A percentile compares a stretch with the other conserved stretches of the same genome.
These are phyloP conservation scores for Tagetes patula DNA, from an alignment of 129 eudicot species.

Conservation along the genomic window DNA sequence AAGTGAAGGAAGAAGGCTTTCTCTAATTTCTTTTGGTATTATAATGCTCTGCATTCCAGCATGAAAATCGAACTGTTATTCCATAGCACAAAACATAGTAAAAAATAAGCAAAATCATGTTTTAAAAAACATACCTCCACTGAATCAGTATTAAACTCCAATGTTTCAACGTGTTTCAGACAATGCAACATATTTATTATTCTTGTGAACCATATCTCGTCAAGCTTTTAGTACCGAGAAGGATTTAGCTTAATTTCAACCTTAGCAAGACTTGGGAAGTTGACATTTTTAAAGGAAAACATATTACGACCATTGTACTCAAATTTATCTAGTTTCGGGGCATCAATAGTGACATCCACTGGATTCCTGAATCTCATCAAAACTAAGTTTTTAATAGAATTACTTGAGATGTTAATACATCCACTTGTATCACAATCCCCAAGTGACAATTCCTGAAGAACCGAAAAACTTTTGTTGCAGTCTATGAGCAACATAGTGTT, in stretches of 20 bases:
- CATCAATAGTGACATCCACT: constrained; percentile 2
- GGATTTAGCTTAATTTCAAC: background rate
- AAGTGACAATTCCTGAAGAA: constrained; percentile 15
- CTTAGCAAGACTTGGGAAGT: background rate
- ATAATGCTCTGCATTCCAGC: too few species aligned
- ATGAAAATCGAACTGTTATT: background rate
- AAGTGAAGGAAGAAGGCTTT: too few species aligned
- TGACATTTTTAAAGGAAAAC: background rate
- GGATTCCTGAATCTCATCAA: constrained; percentile 3
- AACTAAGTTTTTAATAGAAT: background rate
- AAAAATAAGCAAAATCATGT: background rate
- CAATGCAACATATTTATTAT: background rate
- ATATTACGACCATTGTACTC: background rate
- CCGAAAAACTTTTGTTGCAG: constrained; percentile 7
- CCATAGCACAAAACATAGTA: background rate
- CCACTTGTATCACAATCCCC: constrained; percentile 20
- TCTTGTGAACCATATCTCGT: constrained; percentile 5
- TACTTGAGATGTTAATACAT: constrained; percentile 18
- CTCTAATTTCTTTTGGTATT: too few species aligned
- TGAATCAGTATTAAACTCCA: background rate
- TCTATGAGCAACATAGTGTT: constrained; percentile 18
- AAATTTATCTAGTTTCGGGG: background rate
- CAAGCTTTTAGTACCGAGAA: background rate
- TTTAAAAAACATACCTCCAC: constrained; percentile 13
- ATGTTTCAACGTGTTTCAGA: background rate